Base-by-base conservation (phyloP, 257 asterid genomes). In the Solanum pimpinellifolium region DNA sequence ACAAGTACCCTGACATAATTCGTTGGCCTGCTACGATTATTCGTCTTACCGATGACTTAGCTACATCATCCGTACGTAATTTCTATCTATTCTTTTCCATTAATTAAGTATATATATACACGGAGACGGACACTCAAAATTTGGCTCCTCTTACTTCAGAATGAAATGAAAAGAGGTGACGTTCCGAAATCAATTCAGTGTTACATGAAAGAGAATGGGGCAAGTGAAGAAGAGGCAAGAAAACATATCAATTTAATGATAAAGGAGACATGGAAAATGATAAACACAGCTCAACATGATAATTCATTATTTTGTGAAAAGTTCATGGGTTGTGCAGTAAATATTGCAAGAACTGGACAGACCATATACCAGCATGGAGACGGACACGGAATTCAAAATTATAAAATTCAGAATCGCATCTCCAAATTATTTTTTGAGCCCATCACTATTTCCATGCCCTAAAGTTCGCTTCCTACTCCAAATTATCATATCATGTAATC, bases 31-130 rank as follows among this genome's bases (percentile, higher is more conserved):
- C 91, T 11, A 87, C 41, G 25, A 84, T 87, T 44, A 13, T 88
- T 3, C 84, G 90, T 6, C 88, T 85, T 41, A 81, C 88, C 0
- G 89, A 92, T 39, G 92, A 92, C 25, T 60, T 92, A 6, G 94
- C 87, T 33, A 92, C 92, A 25, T 86, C 91, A 21, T 8, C 80
- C 29, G 94, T 92, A 74, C 4, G 89, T 33, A 33, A 33, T 81
- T 77, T 42, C 25, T 11, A 8, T 41, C 46, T 41, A 39, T 39
- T 42, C 46, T 42, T 42, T 42, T 44, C 47, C 3, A 44, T 44
- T 11, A 44, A 44, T 44, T 56, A 37, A 37, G 39, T 37, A 18
- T 8, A 16, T 52, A 56, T 56, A 7, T 18, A 56, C 3, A 56
- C 4, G 12, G 4, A 44, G 12, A 44, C 14, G 1, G 46, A 42